Conservation (phyloP, 495 filamentous ascomycete species). For the Penicillium diatomitis region DNA sequence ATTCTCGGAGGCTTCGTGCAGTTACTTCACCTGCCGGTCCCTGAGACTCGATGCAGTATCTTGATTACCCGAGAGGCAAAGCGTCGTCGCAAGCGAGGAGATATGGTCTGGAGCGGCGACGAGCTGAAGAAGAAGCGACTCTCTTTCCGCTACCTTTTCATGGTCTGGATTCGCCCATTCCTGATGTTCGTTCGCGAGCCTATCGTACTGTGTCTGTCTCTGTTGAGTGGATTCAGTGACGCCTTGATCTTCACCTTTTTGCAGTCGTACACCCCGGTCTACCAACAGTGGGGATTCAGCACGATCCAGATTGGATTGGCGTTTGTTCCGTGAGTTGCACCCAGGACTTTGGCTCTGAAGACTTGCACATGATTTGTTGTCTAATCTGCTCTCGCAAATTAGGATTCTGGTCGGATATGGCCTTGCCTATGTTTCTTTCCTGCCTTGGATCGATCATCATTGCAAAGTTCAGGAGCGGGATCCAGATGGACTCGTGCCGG, state of each 20-base stretch:
- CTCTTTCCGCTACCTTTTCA: conserved; percentile 44
- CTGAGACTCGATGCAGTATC: conserved; percentile 59
- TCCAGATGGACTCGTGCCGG: conserved; percentile 44
- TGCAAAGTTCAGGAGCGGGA: conserved; percentile 29
- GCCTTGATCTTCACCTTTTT: conserved; percentile 78
- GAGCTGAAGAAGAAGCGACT: conserved; percentile 46
- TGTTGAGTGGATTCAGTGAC: conserved; percentile 69
- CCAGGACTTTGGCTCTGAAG: too few relatives aligned
- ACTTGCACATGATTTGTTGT: too few relatives aligned
- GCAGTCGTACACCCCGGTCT: conserved; percentile 57
- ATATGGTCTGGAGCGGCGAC: conserved; percentile 54
- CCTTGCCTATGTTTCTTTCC: conserved; percentile 53
- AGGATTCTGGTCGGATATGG: conserved; percentile 56
- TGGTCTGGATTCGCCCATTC: conserved; percentile 64
- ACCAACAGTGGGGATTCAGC: conserved; percentile 54
- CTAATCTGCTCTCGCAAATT: background rate
- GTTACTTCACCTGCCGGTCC: conserved; percentile 53
- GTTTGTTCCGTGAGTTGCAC: conserved; percentile 42
- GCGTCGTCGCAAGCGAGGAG: conserved; percentile 47
- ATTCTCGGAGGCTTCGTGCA: conserved; percentile 64
- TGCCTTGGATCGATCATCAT: conserved; percentile 55
- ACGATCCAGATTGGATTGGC: conserved; percentile 47
- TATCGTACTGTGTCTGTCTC: conserved; percentile 61
- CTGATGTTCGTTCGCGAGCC: conserved; percentile 72
- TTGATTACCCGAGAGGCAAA: conserved; percentile 59